A percentile compares a stretch with the other conserved stretches of the same genome.
Evolutionary conservation across 805 yeast genomes (phyloP).

Genomic region (Maudiozyma serrabonitensis): DNA sequence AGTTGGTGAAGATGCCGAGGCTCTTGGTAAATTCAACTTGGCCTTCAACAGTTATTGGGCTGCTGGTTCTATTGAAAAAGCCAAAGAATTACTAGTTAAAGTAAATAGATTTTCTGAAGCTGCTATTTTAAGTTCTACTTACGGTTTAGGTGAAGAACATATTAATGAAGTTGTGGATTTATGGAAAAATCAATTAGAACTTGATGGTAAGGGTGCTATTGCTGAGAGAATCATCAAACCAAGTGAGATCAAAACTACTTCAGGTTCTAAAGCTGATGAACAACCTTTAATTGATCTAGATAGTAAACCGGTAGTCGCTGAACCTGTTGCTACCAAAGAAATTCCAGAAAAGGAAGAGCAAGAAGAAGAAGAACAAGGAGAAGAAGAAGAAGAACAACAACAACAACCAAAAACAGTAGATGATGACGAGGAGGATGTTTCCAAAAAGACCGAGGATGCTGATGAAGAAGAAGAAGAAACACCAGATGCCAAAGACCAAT

Average conservation of each 20-base stretch:
- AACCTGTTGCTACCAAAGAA: constrained; percentile 1
- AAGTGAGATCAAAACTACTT: constrained; percentile 28
- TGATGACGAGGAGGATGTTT: neutral
- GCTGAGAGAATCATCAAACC: constrained; percentile 53
- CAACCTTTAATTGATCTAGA: constrained; percentile 35
- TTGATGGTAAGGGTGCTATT: constrained; percentile 43
- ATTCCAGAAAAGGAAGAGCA: constrained; percentile 9
- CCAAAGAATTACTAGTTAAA: constrained; percentile 54
- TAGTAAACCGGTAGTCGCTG: constrained; percentile 17
- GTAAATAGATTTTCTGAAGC: constrained; percentile 78
- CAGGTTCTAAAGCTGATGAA: constrained; percentile 13
- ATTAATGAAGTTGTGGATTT: constrained; percentile 38
- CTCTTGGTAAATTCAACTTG: constrained; percentile 73
- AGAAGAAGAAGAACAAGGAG: constrained; percentile 4
- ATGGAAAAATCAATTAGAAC: constrained; percentile 58
- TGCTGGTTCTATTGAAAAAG: constrained; percentile 56
- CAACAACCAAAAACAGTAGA: constrained; percentile 9
- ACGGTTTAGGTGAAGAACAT: constrained; percentile 39
- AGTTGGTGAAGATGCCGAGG: constrained; percentile 59
- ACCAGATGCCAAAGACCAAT: neutral
- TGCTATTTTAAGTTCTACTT: constrained; percentile 66
- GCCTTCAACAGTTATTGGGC: constrained; percentile 92
- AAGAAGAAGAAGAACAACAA: constrained; percentile 12
- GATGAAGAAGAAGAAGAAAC: neutral
- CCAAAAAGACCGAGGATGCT: neutral